Evolutionary conservation across 2,329 filamentous ascomycete genomes (phyloP).

Genomic region (Penicillium hordei): DNA sequence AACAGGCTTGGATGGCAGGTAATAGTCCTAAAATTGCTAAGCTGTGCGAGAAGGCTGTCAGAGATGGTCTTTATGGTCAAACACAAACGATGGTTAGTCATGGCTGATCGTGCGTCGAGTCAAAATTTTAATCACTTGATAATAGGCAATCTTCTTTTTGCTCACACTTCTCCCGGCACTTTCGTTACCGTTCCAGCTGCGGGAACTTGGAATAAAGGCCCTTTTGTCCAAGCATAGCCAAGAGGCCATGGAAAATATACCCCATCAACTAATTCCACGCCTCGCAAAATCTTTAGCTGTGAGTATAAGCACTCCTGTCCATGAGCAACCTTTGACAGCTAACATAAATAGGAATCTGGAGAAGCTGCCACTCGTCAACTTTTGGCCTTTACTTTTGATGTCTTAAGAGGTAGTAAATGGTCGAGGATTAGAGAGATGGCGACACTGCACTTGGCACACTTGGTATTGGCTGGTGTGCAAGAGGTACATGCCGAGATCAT

Average conservation of each 20-base stretch:
- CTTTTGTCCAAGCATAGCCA: conserved; percentile 29
- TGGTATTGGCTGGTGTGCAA: conserved; percentile 28
- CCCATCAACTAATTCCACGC: conserved; percentile 24
- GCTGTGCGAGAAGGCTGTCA: conserved; percentile 39
- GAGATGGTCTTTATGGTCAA: conserved; percentile 28
- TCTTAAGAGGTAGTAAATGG: conserved; percentile 16
- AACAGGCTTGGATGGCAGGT: conserved; percentile 34
- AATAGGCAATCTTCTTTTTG: conserved; percentile 36
- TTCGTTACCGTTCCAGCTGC: conserved; percentile 29
- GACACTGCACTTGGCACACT: conserved; percentile 24
- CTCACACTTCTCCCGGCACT: conserved; percentile 27
- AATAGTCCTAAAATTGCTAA: conserved; percentile 39
- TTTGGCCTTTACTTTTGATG: conserved; percentile 25
- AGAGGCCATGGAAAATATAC: conserved; percentile 22
- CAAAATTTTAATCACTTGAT: background rate
- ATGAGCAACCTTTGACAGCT: background rate
- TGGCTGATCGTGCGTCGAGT: no score
- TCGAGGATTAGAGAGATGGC: conserved; percentile 9
- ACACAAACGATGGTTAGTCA: conserved; percentile 38
- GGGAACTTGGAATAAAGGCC: conserved; percentile 23
- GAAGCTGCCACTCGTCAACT: conserved; percentile 23
- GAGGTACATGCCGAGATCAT: conserved; percentile 11
- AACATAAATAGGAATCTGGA: conserved; percentile 19
- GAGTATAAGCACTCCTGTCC: conserved; percentile 31
- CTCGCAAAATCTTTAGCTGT: conserved; percentile 43